These are phyloP conservation scores for Tylopilus vinaceipallidus DNA, from an alignment of 768 basidiomycete species.

Conservation along the genomic window DNA sequence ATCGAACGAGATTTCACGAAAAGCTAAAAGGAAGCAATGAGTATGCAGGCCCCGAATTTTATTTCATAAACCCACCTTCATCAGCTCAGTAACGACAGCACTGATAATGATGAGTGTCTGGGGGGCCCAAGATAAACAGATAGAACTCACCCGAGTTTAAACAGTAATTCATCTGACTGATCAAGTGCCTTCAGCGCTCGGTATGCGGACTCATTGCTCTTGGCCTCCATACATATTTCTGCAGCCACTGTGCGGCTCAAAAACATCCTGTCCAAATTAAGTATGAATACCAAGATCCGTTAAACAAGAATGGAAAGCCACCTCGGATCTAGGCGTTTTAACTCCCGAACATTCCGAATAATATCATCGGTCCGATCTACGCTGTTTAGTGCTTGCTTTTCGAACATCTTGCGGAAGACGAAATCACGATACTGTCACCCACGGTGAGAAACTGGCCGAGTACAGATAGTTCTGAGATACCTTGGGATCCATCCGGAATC, in stretches of 20 bases:
- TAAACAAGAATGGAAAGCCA: conserved; percentile 33
- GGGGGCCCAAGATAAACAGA: background rate
- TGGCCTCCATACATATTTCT: conserved; percentile 80
- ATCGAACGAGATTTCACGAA: conserved; percentile 71
- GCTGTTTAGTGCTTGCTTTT: conserved; percentile 46
- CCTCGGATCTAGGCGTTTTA: conserved; percentile 69
- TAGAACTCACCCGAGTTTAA: conserved; percentile 58
- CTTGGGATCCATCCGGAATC: conserved; percentile 77
- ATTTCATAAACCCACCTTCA: conserved; percentile 47
- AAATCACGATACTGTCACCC: conserved; percentile 69
- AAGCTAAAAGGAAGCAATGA: conserved; percentile 41
- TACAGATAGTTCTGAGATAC: conserved; percentile 33
- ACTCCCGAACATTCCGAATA: conserved; percentile 64
- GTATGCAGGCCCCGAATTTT: background rate
- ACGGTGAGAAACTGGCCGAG: conserved; percentile 11
- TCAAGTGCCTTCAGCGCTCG: conserved; percentile 65
- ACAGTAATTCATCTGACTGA: conserved; percentile 62
- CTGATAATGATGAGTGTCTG: conserved; percentile 15
- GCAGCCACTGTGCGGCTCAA: conserved; percentile 80
- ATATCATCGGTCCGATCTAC: conserved; percentile 62
- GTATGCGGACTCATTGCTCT: conserved; percentile 67
- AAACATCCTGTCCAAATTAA: conserved; percentile 60
- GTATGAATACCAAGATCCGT: conserved; percentile 1
- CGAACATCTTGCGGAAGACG: conserved; percentile 86
- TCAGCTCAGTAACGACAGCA: conserved; percentile 58